Evolutionary conservation across 306 rosid genomes (phyloP), one percentile per base, ranked within the genome.

Genomic region (Cyclanthera cordifolia): DNA sequence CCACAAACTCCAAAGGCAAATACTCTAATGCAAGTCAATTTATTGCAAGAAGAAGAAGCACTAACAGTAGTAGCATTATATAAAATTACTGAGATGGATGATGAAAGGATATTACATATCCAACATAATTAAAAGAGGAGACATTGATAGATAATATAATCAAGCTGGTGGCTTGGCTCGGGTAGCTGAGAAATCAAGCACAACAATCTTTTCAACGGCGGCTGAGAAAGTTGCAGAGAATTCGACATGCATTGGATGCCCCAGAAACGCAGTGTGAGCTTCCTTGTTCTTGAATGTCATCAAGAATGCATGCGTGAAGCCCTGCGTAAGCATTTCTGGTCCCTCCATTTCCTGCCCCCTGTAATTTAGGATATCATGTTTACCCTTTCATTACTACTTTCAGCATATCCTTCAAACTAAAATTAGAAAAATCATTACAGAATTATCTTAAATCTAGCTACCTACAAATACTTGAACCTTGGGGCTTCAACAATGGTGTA

Each of bases 271-370:
- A 58, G 47, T 27, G 49, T 76, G 87, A 74, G 88, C 98, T 54
- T 90, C 96, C 80, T 87, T 93, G 73, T 84, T 86, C 74, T 75
- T 51, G 78, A 93, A 93, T 78, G 98, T 90, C 90, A 86, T 87
- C 69, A 87, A 34, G 84, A 93, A 84, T 21, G 88, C 95, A 78
- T 93, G 98, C 60, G 96, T 93, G 73, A 87, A 93, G 10, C 98
- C 98, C 77, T 90, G 94, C 71, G 88, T 87, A 30, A 93, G 83
- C 77, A 80, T 66, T 58, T 89, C 96, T 54, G 71, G 79, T 79
- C 96, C 91, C 73, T 93, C 98, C 63, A 78, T 58, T 45, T 93
- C 98, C 20, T 80, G 55, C 74, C 96, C 98, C 98, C 95, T 89
- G 82, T 14, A n/a, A 14, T 0, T 32, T 7, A 4, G 37, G 4